Conservation (phyloP, 805 yeast genomes). For the Barnettozyma pratensis region DNA sequence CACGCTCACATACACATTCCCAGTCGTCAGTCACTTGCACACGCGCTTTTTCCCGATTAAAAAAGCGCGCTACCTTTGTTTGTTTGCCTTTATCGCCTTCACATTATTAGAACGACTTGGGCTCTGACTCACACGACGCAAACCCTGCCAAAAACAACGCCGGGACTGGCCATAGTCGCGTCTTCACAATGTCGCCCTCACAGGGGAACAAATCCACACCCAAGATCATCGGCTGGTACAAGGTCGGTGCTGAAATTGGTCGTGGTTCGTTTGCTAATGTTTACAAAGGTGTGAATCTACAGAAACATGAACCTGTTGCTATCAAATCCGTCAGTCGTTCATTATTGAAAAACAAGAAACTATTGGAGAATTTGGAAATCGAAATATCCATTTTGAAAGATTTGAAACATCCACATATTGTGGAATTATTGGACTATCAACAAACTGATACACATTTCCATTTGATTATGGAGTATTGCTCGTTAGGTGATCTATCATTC, state of each 20-base stretch:
- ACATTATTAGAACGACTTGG: not conserved
- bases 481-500: slow-evolving; percentile 88
- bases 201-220: not conserved
- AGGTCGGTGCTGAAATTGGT: slow-evolving; percentile 62
- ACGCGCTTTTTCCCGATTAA: not conserved
- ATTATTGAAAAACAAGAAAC: slow-evolving; percentile 76
- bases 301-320: slow-evolving; percentile 64
- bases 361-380: slow-evolving; percentile 85
- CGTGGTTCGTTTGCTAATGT: slow-evolving; percentile 96
- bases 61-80: not conserved
- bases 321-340: slow-evolving; percentile 82
- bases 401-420: slow-evolving; percentile 90
- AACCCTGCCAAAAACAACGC: not conserved
- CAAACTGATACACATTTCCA: slow-evolving; percentile 78
- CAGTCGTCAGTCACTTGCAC: not conserved
- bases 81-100: not conserved
- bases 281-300: slow-evolving; percentile 67
- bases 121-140: not conserved
- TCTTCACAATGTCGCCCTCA: not conserved
- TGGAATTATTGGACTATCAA: slow-evolving; percentile 75
- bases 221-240: slow-evolving; percentile 22
- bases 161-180: not conserved
- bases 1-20: not conserved
- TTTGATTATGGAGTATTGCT: slow-evolving; percentile 93
- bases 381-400: slow-evolving; percentile 87